A percentile compares a stretch with the other conserved stretches of the same genome.
phyloP scores from a whole-genome alignment of 306 rosid species.

The Ormosia semicastrata region DNA sequence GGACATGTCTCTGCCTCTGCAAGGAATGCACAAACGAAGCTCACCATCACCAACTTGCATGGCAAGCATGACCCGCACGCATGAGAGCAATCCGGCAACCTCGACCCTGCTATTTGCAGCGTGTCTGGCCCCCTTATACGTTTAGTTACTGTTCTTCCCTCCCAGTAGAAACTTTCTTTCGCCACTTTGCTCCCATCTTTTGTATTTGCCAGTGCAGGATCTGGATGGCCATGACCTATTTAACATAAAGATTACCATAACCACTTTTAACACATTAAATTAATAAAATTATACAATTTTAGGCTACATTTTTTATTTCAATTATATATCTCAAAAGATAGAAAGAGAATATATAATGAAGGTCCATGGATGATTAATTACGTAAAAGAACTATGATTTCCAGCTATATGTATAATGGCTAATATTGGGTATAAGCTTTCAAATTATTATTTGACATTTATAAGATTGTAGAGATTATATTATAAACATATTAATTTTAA shows the following conservation, averaged over 20 bases:
- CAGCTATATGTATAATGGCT: no score
- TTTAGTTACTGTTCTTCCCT: neutral
- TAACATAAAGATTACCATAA: neutral
- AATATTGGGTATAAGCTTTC: no score
- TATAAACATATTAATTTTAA: no score
- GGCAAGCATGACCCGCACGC: constrained; percentile 88
- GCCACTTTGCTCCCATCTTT: neutral
- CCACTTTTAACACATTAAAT: neutral
- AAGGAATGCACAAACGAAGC: constrained; percentile 68
- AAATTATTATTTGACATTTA: no score
- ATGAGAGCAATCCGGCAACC: constrained; percentile 81
- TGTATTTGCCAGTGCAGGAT: neutral
- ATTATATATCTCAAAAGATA: no score
- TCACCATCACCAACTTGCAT: constrained; percentile 71
- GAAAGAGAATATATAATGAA: no score
- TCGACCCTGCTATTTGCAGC: constrained; percentile 67
- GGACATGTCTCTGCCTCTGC: constrained; percentile 90
- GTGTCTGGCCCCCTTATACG: constrained; percentile 38
- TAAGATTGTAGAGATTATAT: no score
- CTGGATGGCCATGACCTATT: constrained; percentile 5
- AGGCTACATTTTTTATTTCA: no score
- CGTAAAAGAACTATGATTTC: no score
- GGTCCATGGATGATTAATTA: no score
- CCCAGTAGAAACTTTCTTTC: neutral
- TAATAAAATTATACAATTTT: neutral